These are phyloP conservation scores for Piloderma croceum DNA, from an alignment of 768 basidiomycete species.

Conservation along the genomic window DNA sequence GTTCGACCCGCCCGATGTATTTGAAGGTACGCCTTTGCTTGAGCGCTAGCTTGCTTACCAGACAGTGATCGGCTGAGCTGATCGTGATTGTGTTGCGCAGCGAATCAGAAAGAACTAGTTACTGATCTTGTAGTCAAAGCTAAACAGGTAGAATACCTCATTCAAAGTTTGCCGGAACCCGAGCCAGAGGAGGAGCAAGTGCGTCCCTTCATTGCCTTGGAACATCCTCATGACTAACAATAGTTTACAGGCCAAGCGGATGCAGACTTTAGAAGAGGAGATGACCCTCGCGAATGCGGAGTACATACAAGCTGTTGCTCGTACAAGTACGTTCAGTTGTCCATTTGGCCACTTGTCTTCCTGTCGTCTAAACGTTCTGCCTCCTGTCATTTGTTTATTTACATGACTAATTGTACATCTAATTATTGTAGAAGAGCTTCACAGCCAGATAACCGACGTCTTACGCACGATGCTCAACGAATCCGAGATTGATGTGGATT, in stretches of 20 bases:
- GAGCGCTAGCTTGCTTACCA: too few species aligned
- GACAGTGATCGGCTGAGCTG: background rate
- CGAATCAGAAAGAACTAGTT: conserved; percentile 80
- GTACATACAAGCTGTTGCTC: conserved; percentile 63
- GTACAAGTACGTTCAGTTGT: conserved; percentile 57
- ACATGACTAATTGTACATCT: background rate
- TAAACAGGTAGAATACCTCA: conserved; percentile 83
- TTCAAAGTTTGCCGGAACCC: conserved; percentile 71
- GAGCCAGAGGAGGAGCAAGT: conserved; percentile 78
- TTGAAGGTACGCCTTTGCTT: conserved; percentile 56
- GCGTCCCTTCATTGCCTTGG: conserved; percentile 6
- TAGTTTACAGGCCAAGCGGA: conserved; percentile 50
- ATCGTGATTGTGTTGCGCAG: conserved; percentile 31
- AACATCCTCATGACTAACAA: conserved; percentile 1
- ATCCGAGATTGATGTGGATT: conserved; percentile 35
- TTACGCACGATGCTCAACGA: conserved; percentile 53
- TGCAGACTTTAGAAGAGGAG: conserved; percentile 62
- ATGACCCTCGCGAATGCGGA: conserved; percentile 71
- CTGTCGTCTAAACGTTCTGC: background rate
- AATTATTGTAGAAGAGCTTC: conserved; percentile 44
- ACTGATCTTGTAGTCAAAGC: conserved; percentile 79
- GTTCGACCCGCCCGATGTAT: conserved; percentile 64
- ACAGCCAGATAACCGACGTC: conserved; percentile 54
- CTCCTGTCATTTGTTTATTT: background rate
- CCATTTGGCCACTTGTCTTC: background rate